phyloP scores from a whole-genome alignment of 768 basidiomycete genomes.

The Naganishia vishniacii region DNA sequence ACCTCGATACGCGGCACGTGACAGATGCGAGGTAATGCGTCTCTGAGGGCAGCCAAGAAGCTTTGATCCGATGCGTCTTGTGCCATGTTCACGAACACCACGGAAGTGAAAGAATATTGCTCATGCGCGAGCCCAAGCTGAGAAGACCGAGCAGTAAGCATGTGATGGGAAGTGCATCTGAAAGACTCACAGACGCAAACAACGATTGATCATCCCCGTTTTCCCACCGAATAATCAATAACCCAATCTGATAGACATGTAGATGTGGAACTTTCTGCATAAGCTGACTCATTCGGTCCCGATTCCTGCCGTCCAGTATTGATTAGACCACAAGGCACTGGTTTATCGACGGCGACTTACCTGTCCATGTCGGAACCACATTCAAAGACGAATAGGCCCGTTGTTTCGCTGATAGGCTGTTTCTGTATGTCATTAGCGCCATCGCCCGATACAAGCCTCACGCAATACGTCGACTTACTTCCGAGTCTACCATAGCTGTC shows the following conservation, averaged over 20 bases:
- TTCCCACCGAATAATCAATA: slow-evolving; percentile 13
- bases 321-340: background rate
- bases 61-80: slow-evolving; percentile 24
- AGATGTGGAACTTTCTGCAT: slow-evolving; percentile 5
- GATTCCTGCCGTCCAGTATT: background rate
- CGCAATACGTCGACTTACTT: background rate
- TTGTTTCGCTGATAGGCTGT: background rate
- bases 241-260: slow-evolving; percentile 16
- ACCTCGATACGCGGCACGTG: background rate
- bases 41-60: slow-evolving; percentile 7
- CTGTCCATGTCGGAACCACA: background rate
- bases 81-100: slow-evolving; percentile 14
- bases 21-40: slow-evolving; percentile 20
- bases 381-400: slow-evolving; percentile 24
- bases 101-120: background rate
- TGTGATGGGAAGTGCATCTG: too few relatives aligned
- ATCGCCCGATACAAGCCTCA: too few relatives aligned
- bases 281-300: background rate
- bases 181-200: background rate
- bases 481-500: slow-evolving; percentile 11
- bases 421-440: too few relatives aligned
- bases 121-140: background rate
- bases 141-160: background rate
- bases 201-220: background rate
- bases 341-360: slow-evolving; percentile 1